phyloP scores from a whole-genome alignment of 805 yeast species.

The Yamadazyma tumulicola region DNA sequence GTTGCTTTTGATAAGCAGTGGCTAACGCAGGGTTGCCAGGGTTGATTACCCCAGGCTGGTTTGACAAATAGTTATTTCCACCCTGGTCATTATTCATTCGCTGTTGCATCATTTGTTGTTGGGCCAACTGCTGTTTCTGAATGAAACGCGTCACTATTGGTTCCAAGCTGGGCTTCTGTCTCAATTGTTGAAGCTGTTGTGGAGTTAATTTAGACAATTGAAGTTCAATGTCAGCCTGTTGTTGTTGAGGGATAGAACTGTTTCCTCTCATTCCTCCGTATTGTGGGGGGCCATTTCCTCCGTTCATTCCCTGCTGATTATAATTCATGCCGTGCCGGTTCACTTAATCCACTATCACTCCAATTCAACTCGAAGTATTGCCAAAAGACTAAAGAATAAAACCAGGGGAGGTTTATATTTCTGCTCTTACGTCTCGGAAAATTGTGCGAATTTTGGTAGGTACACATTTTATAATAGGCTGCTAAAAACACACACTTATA shows the following conservation, averaged over 20 bases:
- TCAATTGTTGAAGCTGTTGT: constrained; percentile 40
- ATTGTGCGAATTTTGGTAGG: too few species aligned
- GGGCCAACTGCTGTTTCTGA: constrained; percentile 29
- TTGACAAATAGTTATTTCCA: not conserved
- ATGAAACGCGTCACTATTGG: constrained; percentile 37
- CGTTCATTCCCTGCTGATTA: not conserved
- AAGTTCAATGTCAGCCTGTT: constrained; percentile 7
- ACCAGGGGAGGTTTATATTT: too few species aligned
- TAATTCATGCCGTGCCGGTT: too few species aligned
- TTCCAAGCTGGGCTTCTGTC: constrained; percentile 42
- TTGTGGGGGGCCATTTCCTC: not conserved
- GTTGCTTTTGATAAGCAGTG: constrained; percentile 8
- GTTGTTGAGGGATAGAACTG: not conserved
- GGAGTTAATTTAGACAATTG: constrained; percentile 34
- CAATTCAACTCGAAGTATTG: too few species aligned
- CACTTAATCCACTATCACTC: too few species aligned
- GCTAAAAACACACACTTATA: too few species aligned
- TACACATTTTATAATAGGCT: too few species aligned
- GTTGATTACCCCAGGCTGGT: not conserved
- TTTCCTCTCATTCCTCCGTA: constrained; percentile 2
- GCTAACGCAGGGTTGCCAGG: constrained; percentile 2
- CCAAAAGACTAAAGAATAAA: too few species aligned
- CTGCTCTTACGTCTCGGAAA: too few species aligned
- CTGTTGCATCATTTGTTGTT: constrained; percentile 11
- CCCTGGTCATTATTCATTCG: constrained; percentile 5